Evolutionary conservation across 495 filamentous ascomycete genomes (phyloP), one percentile per base, ranked within the genome.

Genomic region (Penicillium canescens): DNA sequence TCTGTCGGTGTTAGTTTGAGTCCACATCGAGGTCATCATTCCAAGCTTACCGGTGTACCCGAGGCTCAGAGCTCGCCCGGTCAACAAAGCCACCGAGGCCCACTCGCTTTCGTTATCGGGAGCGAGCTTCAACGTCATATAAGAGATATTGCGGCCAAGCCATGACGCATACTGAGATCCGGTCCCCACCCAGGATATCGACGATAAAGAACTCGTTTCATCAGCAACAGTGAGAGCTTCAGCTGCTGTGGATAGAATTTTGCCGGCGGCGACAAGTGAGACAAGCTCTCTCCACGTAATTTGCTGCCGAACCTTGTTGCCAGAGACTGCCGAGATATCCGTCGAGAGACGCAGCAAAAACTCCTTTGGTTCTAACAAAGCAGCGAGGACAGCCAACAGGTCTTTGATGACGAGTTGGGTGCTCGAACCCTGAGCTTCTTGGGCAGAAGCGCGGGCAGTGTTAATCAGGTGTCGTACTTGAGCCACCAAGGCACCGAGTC

Each of bases 131-230:
- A 67, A 67, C 23, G 73, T 67, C 71, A 86, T 80, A 18, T 71
- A 50, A 12, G 76, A 76, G 37, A 92, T 76, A 59, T 85, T 90
- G n/a, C 38, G 50, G n/a, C 87, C 91, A 11, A 97, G 68, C 94
- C 95, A 98, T 4, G 68, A 59, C 8, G 80, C 75, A 73, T 88
- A 98, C 9, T 78, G 57, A 39, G 68, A 69, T 0, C 85, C 83
- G 64, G 86, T 79, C 6, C 86, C 81, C 23, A 91, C 59, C 93
- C 92, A 97, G 1, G 55, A 73, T 33, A 53, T 56, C 34, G 46
- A 67, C 38, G 52, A 64, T 50, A 48, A 20, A 42, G 62, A 28
- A 39, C 66, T 54, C 23, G 62, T 54, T 2, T 69, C 54, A 55
- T 74, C 71, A 38, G 75, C 54, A 40, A 86, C 61, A 40, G 82